Evolutionary conservation across 1,284 basidiomycete species (phyloP).

Genomic region (Ceratobasidium sp.): DNA sequence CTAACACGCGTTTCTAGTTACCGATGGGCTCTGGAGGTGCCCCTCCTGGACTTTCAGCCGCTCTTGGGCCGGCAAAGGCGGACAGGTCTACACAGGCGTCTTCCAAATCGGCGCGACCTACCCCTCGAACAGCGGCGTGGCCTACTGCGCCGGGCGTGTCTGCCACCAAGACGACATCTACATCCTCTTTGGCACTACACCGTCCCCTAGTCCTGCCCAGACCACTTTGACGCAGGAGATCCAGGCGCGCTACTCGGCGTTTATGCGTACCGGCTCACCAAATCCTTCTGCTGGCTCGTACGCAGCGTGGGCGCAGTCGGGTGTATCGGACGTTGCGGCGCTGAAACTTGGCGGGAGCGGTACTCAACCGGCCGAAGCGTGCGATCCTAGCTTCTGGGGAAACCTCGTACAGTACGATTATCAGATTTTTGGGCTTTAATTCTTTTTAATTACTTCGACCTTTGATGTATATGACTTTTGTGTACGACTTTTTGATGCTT

Average conservation of each 20-base stretch:
- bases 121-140: constrained; percentile 66
- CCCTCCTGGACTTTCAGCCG: constrained; percentile 74
- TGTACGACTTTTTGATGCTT: background rate
- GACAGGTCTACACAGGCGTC: constrained; percentile 73
- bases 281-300: constrained; percentile 58
- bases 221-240: constrained; percentile 68
- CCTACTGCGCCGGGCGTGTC: constrained; percentile 68
- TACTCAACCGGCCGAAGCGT: constrained; percentile 64
- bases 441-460: constrained; percentile 7
- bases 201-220: constrained; percentile 67
- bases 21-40: constrained; percentile 58
- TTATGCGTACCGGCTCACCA: constrained; percentile 69
- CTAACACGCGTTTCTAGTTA: constrained; percentile 17
- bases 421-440: constrained; percentile 68
- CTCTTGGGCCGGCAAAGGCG: constrained; percentile 70
- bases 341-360: constrained; percentile 66
- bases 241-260: constrained; percentile 74
- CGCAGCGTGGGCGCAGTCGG: constrained; percentile 63
- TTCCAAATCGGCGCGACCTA: constrained; percentile 76
- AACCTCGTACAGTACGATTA: constrained; percentile 71
- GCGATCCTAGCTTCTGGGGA: constrained; percentile 74
- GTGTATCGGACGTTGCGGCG: constrained; percentile 60
- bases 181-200: constrained; percentile 77
- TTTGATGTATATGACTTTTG: background rate
- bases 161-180: constrained; percentile 81